Percentiles rank a stretch among this genome's conserved stretches.
These are phyloP conservation scores for Pseudotulostoma volvatum DNA, from an alignment of 495 filamentous ascomycete genomes.

Conservation along the genomic window DNA sequence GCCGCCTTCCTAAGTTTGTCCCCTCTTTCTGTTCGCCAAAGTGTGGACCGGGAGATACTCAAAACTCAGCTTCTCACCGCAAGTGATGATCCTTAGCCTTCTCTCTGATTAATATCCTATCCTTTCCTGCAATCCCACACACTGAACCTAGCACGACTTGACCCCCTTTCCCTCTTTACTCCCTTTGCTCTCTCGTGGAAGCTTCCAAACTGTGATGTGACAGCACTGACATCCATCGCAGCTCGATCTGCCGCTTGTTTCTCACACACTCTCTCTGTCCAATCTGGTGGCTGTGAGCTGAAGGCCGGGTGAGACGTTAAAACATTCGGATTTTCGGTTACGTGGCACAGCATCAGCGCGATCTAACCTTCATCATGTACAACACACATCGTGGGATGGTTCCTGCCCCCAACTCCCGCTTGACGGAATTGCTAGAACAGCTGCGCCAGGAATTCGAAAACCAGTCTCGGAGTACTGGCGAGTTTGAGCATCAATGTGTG, in stretches of 20 bases:
- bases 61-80: constrained; percentile 13
- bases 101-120: not conserved
- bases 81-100: too few species aligned
- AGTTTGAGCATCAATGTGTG: constrained; percentile 85
- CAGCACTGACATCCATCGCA: not conserved
- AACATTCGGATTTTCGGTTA: too few species aligned
- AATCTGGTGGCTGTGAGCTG: too few species aligned
- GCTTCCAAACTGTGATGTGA: too few species aligned
- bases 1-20: constrained; percentile 11
- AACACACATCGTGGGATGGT: constrained; percentile 75
- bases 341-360: too few species aligned
- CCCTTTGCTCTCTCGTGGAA: not conserved
- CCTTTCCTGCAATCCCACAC: not conserved
- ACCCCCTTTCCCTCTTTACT: too few species aligned
- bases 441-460: constrained; percentile 81
- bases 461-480: constrained; percentile 56
- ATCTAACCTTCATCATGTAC: constrained; percentile 65
- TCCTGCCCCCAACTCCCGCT: constrained; percentile 52
- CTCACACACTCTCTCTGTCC: too few species aligned
- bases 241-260: too few species aligned
- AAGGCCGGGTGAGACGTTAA: too few species aligned
- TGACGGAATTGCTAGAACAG: constrained; percentile 81
- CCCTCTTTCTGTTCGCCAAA: constrained; percentile 14
- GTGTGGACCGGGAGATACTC: constrained; percentile 5
- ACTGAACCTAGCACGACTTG: too few species aligned